phyloP scores from a whole-genome alignment of 495 filamentous ascomycete genomes.

The Xylaria flabelliformis region DNA sequence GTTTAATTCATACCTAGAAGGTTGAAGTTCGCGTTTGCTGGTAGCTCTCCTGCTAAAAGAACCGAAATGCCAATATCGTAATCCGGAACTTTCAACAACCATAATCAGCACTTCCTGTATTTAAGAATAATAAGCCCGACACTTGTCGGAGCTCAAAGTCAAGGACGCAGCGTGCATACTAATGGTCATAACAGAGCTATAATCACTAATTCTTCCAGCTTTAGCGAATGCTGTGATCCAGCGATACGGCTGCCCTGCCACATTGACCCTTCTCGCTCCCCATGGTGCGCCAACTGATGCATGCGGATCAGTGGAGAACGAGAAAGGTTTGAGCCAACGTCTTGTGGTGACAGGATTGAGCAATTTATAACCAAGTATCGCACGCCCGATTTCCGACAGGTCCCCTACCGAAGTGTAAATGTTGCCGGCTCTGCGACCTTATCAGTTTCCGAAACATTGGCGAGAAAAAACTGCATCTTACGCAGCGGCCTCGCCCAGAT shows the following conservation, averaged over 20 bases:
- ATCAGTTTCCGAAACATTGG: conserved; percentile 19
- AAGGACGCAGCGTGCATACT: conserved; percentile 14
- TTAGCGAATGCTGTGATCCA: conserved; percentile 61
- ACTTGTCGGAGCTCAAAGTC: neutral
- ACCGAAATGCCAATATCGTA: conserved; percentile 61
- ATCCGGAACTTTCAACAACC: conserved; percentile 47
- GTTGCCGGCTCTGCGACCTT: conserved; percentile 56
- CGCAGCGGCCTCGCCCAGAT: conserved; percentile 48
- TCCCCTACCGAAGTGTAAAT: conserved; percentile 62
- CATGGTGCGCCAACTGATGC: conserved; percentile 63
- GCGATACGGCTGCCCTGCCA: conserved; percentile 42
- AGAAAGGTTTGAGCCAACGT: conserved; percentile 64
- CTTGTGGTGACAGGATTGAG: conserved; percentile 56
- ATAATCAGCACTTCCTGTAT: neutral
- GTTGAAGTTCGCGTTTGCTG: conserved; percentile 41
- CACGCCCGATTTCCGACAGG: conserved; percentile 57
- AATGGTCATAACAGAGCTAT: conserved; percentile 56
- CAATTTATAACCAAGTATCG: conserved; percentile 59
- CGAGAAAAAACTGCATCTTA: conserved; percentile 30
- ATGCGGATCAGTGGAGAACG: conserved; percentile 54
- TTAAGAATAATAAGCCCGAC: neutral
- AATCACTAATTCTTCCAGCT: conserved; percentile 55
- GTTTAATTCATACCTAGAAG: conserved; percentile 39
- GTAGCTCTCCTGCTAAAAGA: conserved; percentile 53
- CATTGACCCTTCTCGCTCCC: conserved; percentile 56